Base-by-base conservation (phyloP, 2,329 filamentous ascomycete genomes). In the Aspergillus hortae region DNA sequence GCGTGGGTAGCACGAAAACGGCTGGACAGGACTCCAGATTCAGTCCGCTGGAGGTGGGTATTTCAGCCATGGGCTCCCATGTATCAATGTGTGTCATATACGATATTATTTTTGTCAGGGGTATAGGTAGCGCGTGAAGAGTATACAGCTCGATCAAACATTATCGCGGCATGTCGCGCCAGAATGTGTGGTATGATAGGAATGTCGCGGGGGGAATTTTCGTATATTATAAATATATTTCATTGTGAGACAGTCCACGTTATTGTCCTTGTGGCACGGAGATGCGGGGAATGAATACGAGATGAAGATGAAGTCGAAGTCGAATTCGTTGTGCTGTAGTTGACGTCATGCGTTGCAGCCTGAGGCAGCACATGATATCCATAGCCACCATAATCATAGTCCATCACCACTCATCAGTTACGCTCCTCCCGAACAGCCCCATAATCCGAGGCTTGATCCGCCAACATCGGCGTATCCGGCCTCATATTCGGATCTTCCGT, bases 1-100 rank as follows among this genome's bases (percentile, higher is more conserved):
- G 88, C 4, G 86, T 84, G 1, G 85, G 74, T 0, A 96, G 79
- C 12, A 97, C 77, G 60, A 85, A 94, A 21, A 94, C 85, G 4
- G 82, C 77, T 10, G 89, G 89, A 56, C 55, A 72, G 0, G 67
- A 57, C 62, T 69, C 48, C 68, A 79, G 63, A 7, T 53, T 64
- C 6, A 23, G 19, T 21, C n/a, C 19, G 5, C 17, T 2, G 6
- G 27, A 5, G 9, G n/a, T 11, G 15, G 6, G 4, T 42, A 6
- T 4, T 17, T 10, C 40, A 6, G 40, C n/a, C 40, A 42, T 42
- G 6, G 14, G 4, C 35, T 38, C 35, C 35, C 14, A 17, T 38
- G n/a, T 38, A 17, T 38, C n/a, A n/a, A n/a, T n/a, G 11, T 38
- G 3, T 38, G 14, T 6, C 7, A 14, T 38, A 38, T 38, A 38